Base-by-base conservation (phyloP, 441 rosid species). In the Biscutella auriculata region DNA sequence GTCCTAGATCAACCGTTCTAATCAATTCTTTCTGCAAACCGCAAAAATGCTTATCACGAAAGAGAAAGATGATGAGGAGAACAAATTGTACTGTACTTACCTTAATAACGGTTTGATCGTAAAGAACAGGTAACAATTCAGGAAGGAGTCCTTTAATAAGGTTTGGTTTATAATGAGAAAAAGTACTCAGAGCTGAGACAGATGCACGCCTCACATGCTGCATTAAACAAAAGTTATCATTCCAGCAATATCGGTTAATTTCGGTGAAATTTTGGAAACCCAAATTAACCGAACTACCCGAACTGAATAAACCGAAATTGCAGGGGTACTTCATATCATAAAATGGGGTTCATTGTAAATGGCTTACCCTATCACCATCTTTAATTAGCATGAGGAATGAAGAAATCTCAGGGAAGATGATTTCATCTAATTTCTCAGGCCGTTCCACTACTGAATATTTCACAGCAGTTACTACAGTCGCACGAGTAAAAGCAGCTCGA, bases 131-230 rank as follows among this genome's bases (percentile, higher is more conserved):
- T 74, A 90, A 69, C 42, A 94, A 64, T 60, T 85, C 92, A n/a
- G 89, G 94, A 63, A 94, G 95, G 57, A 94, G 83, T 45, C 89
- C 94, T 74, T 85, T 94, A n/a, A 90, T 82, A 41, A 94, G 88
- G 73, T 85, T 94, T 66, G 97, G 97, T 77, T 94, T 94, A 68
- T 94, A 85, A 72, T 94, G 99, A 56, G 95, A 92, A 67, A 85
- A 86, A 35, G 97, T 87, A 75, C 92, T 90, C 61, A 87, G 71
- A 47, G 97, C 99, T 78, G 89, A 75, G 39, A 94, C 97, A 73
- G 94, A 96, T 35, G 99, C 96, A 60, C 95, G 96, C 77, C 96
- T 79, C 29, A 90, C 99, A 85, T 90, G 97, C 99, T 90, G 95
- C 74, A 78, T 37, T 51, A 42, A 25, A 37, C 41, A 48, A 66